These are phyloP conservation scores for Linanthus parryae DNA, from an alignment of 148 eudicot genomes.

Conservation along the genomic window DNA sequence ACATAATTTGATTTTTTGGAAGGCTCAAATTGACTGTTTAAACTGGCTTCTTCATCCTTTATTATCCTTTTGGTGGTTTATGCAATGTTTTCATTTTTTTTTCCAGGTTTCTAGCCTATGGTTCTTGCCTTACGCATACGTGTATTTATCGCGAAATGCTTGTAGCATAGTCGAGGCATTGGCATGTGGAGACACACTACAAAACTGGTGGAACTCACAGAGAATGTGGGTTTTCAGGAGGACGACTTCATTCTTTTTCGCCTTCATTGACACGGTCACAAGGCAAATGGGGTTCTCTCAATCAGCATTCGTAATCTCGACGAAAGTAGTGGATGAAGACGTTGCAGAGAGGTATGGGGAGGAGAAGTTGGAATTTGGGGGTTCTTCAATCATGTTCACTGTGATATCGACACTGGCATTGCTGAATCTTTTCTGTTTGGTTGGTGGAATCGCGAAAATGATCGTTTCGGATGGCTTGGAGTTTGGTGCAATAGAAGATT, in stretches of 20 bases:
- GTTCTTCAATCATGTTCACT: conserved; percentile 19
- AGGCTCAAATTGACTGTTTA: no score
- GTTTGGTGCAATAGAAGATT: background rate
- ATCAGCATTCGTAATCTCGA: conserved; percentile 23
- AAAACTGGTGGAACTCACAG: conserved; percentile 41
- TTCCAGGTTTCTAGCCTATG: conserved; percentile 35
- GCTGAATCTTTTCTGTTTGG: conserved; percentile 21
- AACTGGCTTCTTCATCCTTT: background rate
- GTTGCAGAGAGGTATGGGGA: conserved; percentile 21
- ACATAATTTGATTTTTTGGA: no score
- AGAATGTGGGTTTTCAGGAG: conserved; percentile 32
- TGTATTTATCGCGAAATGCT: conserved; percentile 12
- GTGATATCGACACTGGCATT: conserved; percentile 21
- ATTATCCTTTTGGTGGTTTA: background rate
- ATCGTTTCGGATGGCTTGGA: background rate
- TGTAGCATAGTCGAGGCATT: conserved; percentile 27
- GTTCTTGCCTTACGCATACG: conserved; percentile 33
- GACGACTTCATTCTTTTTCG: conserved; percentile 24
- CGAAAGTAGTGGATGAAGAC: conserved; percentile 25
- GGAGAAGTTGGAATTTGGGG: conserved; percentile 34
- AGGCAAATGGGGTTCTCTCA: conserved; percentile 23
- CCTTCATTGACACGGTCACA: conserved; percentile 19
- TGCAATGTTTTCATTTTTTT: background rate
- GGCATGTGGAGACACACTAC: conserved; percentile 19
- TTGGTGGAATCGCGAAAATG: conserved; percentile 5